Percentiles rank a stretch among this genome's conserved stretches.
These are phyloP conservation scores for Eucalyptus paniculata DNA, from an alignment of 345 rosid genomes.

Conservation along the genomic window DNA sequence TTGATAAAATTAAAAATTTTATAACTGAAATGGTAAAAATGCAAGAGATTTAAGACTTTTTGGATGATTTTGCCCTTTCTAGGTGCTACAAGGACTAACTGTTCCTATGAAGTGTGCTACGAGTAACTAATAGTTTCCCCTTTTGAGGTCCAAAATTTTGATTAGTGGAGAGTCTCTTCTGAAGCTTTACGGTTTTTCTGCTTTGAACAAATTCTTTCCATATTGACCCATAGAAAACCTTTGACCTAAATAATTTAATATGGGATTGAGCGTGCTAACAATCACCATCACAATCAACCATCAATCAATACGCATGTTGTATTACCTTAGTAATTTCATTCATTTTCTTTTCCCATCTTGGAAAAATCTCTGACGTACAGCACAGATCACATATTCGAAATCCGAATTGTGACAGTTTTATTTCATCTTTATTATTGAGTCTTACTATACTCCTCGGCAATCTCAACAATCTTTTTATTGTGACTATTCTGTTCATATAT, in stretches of 20 bases:
- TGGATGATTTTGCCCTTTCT: too few relatives aligned
- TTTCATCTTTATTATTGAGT: background rate
- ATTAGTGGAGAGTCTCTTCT: background rate
- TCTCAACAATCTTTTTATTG: background rate
- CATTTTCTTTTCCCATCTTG: background rate
- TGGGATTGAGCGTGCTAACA: background rate
- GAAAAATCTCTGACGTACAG: background rate
- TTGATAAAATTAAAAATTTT: rapidly evolving
- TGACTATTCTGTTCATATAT: background rate
- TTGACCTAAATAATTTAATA: background rate
- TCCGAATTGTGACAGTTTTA: background rate
- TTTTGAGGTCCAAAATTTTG: too few relatives aligned
- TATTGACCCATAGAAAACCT: background rate
- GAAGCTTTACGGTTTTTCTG: background rate
- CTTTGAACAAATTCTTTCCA: background rate
- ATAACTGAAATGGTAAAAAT: rapidly evolving
- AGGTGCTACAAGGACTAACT: background rate
- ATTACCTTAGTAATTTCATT: background rate
- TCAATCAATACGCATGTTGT: background rate
- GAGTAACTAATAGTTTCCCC: background rate
- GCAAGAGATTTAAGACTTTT: rapidly evolving
- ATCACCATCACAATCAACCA: background rate
- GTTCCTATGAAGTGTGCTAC: background rate
- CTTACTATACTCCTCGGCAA: background rate
- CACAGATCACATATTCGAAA: background rate